Percentiles rank a stretch among this genome's conserved stretches.
These are phyloP conservation scores for Solanum pimpinellifolium DNA, from an alignment of 257 asterid species.

Conservation along the genomic window DNA sequence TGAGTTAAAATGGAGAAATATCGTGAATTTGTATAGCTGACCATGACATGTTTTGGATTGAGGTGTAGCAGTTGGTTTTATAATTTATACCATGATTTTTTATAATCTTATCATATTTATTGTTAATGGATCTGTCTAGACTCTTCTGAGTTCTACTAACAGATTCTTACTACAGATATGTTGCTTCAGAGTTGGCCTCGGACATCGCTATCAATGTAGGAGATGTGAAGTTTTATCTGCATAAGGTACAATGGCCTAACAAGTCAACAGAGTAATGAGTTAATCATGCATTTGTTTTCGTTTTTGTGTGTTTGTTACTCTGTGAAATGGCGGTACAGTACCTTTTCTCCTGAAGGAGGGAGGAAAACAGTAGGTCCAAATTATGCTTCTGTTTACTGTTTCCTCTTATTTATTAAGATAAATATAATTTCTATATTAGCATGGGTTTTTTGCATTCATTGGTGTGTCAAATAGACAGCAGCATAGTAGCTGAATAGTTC, in stretches of 20 bases:
- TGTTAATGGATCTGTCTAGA: background rate
- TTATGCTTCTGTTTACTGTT: background rate
- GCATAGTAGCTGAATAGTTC: background rate
- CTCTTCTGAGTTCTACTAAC: background rate
- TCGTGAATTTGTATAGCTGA: background rate
- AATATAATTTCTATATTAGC: background rate
- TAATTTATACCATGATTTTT: background rate
- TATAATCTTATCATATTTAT: background rate
- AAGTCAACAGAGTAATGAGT: background rate
- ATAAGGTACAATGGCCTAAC: conserved; percentile 53
- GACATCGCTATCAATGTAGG: conserved; percentile 60
- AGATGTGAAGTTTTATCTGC: conserved; percentile 70
- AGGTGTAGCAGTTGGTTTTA: background rate
- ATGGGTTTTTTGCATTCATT: background rate
- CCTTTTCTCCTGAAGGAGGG: background rate
- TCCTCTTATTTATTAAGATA: background rate
- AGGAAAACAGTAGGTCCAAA: background rate
- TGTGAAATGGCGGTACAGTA: background rate
- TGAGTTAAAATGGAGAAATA: background rate
- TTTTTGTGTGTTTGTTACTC: background rate
- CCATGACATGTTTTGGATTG: background rate
- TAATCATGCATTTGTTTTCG: background rate
- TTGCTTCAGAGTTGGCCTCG: conserved; percentile 77
- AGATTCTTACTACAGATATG: conserved; percentile 42
- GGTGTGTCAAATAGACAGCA: background rate